Conservation (phyloP, 2,329 filamentous ascomycete species). For the Epichloe uncinata region DNA sequence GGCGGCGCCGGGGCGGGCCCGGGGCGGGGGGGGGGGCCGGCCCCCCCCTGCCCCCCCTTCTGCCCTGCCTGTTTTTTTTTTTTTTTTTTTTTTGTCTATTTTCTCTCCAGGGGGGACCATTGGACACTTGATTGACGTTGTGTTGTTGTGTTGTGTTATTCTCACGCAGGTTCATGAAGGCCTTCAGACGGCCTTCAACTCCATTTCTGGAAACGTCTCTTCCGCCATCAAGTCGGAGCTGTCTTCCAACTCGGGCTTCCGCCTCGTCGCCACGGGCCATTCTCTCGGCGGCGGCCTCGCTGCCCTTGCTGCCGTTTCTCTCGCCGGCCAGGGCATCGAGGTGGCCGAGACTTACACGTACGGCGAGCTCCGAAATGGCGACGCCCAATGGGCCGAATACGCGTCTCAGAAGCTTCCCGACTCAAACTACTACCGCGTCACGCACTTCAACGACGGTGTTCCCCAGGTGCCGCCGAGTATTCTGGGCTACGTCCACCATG, state of each 20-base stretch:
- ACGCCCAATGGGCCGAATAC: conserved; percentile 1
- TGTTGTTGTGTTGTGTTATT: background rate
- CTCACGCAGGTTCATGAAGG: conserved; percentile 1
- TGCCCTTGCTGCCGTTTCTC: background rate
- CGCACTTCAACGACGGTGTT: conserved; percentile 3
- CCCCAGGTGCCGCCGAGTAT: conserved; percentile 1
- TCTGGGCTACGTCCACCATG: conserved; percentile 3
- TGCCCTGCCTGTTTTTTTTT: too few relatives aligned
- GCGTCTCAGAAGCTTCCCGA: background rate
- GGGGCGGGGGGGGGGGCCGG: too few relatives aligned
- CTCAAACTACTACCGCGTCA: background rate
- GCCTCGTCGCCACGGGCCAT: conserved; percentile 1
- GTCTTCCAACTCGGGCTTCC: background rate
- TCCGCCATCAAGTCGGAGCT: conserved; percentile 1
- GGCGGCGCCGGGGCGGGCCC: too few relatives aligned
- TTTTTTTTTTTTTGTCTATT: too few relatives aligned
- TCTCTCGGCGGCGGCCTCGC: conserved; percentile 1
- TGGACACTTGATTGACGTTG: too few relatives aligned
- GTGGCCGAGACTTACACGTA: conserved; percentile 3
- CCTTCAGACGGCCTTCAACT: background rate
- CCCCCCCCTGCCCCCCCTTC: too few relatives aligned
- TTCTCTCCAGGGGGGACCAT: too few relatives aligned
- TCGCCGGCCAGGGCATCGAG: background rate
- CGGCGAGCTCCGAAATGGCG: conserved; percentile 1
- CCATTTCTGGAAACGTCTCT: background rate